These are phyloP conservation scores for Flueggea neowawraea DNA, from an alignment of 441 rosid genomes.

Conservation along the genomic window DNA sequence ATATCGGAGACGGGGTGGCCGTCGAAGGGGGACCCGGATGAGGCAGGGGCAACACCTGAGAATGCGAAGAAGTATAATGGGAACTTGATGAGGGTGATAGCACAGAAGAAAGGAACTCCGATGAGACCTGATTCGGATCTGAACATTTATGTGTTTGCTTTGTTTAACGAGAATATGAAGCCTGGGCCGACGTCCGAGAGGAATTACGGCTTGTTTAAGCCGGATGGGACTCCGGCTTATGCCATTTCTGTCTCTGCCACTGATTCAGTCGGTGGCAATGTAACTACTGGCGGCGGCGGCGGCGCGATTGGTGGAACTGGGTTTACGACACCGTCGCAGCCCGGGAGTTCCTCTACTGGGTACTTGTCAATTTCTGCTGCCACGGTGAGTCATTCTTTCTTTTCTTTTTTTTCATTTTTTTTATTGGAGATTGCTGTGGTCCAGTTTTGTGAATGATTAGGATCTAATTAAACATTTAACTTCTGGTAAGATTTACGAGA, in stretches of 20 bases:
- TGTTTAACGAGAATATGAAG: slow-evolving; percentile 93
- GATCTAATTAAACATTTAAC: too few relatives aligned
- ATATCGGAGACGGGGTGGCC: slow-evolving; percentile 99
- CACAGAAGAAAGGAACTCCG: slow-evolving; percentile 69
- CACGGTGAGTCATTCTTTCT: slow-evolving; percentile 28
- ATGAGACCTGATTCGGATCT: slow-evolving; percentile 56
- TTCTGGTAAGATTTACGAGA: too few relatives aligned
- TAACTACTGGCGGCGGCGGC: slow-evolving; percentile 13
- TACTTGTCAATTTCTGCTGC: slow-evolving; percentile 72
- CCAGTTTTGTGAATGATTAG: too few relatives aligned
- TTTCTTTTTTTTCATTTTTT: neutral
- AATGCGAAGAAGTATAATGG: slow-evolving; percentile 86
- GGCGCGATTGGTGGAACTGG: slow-evolving; percentile 12
- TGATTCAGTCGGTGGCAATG: slow-evolving; percentile 15
- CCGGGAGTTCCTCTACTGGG: slow-evolving; percentile 53
- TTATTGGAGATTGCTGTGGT: too few relatives aligned
- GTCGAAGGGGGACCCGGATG: slow-evolving; percentile 85
- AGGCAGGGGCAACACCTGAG: slow-evolving; percentile 70
- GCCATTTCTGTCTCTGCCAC: slow-evolving; percentile 34
- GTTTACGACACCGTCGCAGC: slow-evolving; percentile 11
- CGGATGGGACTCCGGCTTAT: slow-evolving; percentile 76
- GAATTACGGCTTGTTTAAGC: slow-evolving; percentile 90
- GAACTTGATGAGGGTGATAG: slow-evolving; percentile 59
- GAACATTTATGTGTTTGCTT: slow-evolving; percentile 64
- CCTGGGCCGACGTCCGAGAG: slow-evolving; percentile 95